A percentile compares a stretch with the other conserved stretches of the same genome.
Conservation (phyloP, 1,284 basidiomycete genomes). For the Cryptococcus deneoformans region DNA sequence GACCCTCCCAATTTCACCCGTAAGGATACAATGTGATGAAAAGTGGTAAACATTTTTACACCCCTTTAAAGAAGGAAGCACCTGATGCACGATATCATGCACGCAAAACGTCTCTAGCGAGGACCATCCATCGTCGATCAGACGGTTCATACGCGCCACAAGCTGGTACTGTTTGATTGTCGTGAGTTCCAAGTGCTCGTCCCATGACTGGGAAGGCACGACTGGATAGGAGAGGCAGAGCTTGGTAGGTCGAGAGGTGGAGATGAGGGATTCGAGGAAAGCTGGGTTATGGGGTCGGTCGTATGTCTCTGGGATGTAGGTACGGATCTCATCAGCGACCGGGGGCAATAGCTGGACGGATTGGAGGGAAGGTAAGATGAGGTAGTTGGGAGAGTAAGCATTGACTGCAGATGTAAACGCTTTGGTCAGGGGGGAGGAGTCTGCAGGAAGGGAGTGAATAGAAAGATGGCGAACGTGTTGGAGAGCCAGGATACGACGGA, state of each 20-base stretch:
- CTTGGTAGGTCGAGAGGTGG: constrained; percentile 6
- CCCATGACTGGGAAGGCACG: constrained; percentile 21
- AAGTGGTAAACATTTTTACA: constrained; percentile 36
- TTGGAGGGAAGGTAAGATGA: constrained; percentile 17
- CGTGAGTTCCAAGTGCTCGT: constrained; percentile 23
- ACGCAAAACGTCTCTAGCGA: constrained; percentile 10
- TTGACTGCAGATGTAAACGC: constrained; percentile 1
- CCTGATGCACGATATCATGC: constrained; percentile 33
- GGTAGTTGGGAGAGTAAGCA: neutral
- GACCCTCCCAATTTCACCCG: too few relatives aligned
- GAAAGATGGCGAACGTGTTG: constrained; percentile 11
- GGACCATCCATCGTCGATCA: constrained; percentile 14
- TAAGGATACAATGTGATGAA: constrained; percentile 30
- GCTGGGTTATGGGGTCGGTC: constrained; percentile 18
- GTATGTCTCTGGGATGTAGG: constrained; percentile 22
- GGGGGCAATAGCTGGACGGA: constrained; percentile 18
- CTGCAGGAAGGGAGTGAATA: constrained; percentile 8
- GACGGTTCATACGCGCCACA: constrained; percentile 15
- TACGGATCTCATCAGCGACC: constrained; percentile 12
- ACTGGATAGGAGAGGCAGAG: constrained; percentile 27
- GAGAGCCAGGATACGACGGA: constrained; percentile 10
- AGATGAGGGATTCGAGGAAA: constrained; percentile 21
- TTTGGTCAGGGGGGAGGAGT: constrained; percentile 7
- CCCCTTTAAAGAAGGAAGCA: constrained; percentile 21
- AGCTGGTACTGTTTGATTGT: constrained; percentile 23